These are phyloP conservation scores for Agastache rugosa DNA, from an alignment of 257 asterid species.

Conservation along the genomic window DNA sequence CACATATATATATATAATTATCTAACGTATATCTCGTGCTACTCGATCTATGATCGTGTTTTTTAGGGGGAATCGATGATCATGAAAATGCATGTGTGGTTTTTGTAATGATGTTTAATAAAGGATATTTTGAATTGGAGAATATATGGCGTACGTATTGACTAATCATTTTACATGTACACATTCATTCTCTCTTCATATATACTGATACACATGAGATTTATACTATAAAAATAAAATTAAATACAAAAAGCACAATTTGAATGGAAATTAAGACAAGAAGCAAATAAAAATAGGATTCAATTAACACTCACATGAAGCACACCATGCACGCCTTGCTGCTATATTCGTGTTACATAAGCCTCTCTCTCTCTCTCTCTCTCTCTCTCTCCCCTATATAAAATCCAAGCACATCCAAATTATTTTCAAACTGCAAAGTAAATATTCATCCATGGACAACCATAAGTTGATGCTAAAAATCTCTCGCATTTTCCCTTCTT, in stretches of 20 bases:
- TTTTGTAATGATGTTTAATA: neutral
- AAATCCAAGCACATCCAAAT: slow-evolving; percentile 16
- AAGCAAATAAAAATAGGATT: too few species aligned
- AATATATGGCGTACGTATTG: neutral
- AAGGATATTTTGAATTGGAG: neutral
- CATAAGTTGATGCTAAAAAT: slow-evolving; percentile 47
- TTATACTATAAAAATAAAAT: too few species aligned
- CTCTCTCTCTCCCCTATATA: slow-evolving; percentile 27
- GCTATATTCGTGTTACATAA: neutral
- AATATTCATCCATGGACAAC: slow-evolving; percentile 46
- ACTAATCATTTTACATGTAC: neutral
- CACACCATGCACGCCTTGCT: too few species aligned
- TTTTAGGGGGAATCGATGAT: neutral
- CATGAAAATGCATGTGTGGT: neutral
- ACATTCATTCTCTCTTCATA: neutral
- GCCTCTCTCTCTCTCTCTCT: neutral
- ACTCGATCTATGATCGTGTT: neutral
- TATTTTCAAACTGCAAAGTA: neutral
- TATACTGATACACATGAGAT: too few species aligned
- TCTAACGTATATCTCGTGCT: neutral
- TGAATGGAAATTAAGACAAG: too few species aligned
- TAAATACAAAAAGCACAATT: too few species aligned
- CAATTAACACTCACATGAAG: too few species aligned
- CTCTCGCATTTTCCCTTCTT: slow-evolving; percentile 67
- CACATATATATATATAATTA: neutral